Conservation (phyloP, 225 moss, liverwort and hornwort species). For the Takakia lepidozioides region DNA sequence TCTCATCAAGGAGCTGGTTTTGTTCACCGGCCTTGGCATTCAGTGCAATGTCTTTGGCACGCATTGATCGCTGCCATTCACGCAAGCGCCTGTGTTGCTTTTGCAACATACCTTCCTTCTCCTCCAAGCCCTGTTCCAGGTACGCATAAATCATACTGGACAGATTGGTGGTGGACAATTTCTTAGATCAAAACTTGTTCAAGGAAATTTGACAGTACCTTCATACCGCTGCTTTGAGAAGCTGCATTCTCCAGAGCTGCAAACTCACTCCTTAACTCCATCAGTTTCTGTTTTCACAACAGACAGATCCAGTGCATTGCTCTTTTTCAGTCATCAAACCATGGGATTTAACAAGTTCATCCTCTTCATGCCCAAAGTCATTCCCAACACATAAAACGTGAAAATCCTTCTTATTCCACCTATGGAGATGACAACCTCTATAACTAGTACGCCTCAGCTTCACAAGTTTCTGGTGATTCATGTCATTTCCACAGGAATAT, state of each 20-base stretch:
- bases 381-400: no score
- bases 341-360: no score
- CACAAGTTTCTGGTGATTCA: no score
- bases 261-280: conserved; percentile 19
- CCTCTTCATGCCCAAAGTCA: no score
- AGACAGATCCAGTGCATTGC: neutral
- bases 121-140: conserved; percentile 33
- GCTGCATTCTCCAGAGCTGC: conserved; percentile 15
- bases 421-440: no score
- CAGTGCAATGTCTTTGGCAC: conserved; percentile 44
- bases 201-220: no score
- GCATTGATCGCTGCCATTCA: conserved; percentile 44
- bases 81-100: conserved; percentile 55
- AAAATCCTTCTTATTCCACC: neutral
- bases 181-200: no score
- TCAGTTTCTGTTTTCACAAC: conserved; percentile 19
- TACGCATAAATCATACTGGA: neutral
- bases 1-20: conserved; percentile 37
- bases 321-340: no score
- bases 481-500: no score
- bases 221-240: conserved; percentile 12
- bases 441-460: no score
- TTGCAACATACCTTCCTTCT: conserved; percentile 43
- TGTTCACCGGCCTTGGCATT: conserved; percentile 31
- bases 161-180: no score